These are phyloP conservation scores for Plantago major DNA, from an alignment of 257 asterid species.

Conservation along the genomic window DNA sequence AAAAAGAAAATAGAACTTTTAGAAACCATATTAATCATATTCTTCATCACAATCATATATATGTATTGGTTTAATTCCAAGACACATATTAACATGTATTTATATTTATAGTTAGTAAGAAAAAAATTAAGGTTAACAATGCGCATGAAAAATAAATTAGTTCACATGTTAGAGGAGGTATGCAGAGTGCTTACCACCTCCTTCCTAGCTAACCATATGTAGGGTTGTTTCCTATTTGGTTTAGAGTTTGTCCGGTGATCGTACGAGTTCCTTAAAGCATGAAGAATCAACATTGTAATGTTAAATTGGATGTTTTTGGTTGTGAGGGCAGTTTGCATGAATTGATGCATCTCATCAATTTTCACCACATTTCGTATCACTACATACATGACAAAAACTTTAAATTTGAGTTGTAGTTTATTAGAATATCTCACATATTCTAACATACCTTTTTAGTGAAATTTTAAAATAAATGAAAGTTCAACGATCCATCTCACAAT, in stretches of 20 bases:
- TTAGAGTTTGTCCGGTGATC: slow-evolving; percentile 4
- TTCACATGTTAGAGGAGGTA: background rate
- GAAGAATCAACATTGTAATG: slow-evolving; percentile 3
- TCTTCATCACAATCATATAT: slow-evolving; percentile 19
- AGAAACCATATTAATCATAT: slow-evolving; percentile 9
- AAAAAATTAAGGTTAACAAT: slow-evolving; percentile 1
- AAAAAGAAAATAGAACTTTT: slow-evolving; percentile 32
- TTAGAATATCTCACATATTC: too few species aligned
- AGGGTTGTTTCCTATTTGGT: slow-evolving; percentile 13
- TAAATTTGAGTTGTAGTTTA: too few species aligned
- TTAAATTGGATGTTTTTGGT: slow-evolving; percentile 31
- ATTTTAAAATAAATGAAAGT: too few species aligned
- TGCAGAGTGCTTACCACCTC: slow-evolving; percentile 3
- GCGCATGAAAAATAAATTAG: background rate
- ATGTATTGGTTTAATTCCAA: background rate
- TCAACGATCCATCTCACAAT: too few species aligned
- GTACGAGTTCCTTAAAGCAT: too few species aligned
- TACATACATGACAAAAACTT: too few species aligned
- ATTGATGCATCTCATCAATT: too few species aligned
- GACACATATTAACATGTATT: background rate
- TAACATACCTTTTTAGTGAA: too few species aligned
- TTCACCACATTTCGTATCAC: too few species aligned
- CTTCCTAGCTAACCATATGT: slow-evolving; percentile 19
- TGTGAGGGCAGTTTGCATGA: slow-evolving; percentile 34
- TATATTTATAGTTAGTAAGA: slow-evolving; percentile 1